These are phyloP conservation scores for Alternaria sp. DNA, from an alignment of 2,329 filamentous ascomycete genomes.

Conservation along the genomic window DNA sequence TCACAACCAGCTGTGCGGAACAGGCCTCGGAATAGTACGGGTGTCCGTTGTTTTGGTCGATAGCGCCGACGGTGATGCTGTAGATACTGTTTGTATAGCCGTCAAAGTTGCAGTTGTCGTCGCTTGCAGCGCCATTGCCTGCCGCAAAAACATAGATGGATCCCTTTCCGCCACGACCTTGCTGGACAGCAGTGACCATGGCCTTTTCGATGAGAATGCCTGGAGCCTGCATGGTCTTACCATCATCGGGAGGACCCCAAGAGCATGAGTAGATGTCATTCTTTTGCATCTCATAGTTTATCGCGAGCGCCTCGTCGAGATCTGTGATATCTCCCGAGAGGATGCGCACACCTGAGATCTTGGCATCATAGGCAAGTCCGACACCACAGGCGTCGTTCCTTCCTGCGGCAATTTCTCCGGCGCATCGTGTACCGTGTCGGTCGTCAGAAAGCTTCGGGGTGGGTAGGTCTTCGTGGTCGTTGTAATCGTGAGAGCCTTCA, in stretches of 20 bases:
- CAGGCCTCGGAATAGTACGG: constrained; percentile 97
- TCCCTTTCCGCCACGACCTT: constrained; percentile 82
- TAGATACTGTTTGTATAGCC: constrained; percentile 99
- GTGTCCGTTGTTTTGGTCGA: constrained; percentile 86
- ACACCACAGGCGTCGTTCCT: constrained; percentile 92
- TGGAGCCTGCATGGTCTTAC: constrained; percentile 90
- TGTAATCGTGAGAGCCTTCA: constrained; percentile 93
- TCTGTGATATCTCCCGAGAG: constrained; percentile 90
- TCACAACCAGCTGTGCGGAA: constrained; percentile 93
- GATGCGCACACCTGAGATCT: constrained; percentile 90
- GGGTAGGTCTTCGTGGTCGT: constrained; percentile 81
- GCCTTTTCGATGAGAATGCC: constrained; percentile 87
- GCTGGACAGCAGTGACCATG: constrained; percentile 90
- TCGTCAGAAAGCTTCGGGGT: constrained; percentile 85
- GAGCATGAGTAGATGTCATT: constrained; percentile 99
- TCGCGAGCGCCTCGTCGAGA: constrained; percentile 86
- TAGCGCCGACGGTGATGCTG: constrained; percentile 93
- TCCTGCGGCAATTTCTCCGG: constrained; percentile 91
- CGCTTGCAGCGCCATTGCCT: constrained; percentile 85
- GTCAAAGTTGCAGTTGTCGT: constrained; percentile 99
- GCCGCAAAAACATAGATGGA: constrained; percentile 97
- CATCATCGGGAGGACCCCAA: constrained; percentile 96
- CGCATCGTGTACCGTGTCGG: constrained; percentile 90
- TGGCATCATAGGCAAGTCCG: constrained; percentile 93
- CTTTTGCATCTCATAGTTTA: constrained; percentile 90